phyloP scores from a whole-genome alignment of 208 protist genomes.

The Trypanosoma platydactyli region DNA sequence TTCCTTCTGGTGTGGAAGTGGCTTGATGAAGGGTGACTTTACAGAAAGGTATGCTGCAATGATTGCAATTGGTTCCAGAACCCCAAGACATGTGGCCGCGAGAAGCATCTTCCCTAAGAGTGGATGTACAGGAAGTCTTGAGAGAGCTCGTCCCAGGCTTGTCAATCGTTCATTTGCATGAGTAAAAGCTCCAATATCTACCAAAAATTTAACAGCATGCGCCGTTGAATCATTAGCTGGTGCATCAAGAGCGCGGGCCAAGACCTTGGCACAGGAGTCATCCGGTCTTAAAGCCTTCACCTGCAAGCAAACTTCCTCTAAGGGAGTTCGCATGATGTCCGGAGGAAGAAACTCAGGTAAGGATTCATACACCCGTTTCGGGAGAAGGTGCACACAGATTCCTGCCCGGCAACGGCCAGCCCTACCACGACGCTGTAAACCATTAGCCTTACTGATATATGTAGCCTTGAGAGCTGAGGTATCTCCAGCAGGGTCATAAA shows the following conservation, averaged over 20 bases:
- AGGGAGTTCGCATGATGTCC: slow-evolving; percentile 90
- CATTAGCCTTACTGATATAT: slow-evolving; percentile 82
- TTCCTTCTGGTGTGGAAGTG: slow-evolving; percentile 52
- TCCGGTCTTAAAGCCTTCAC: slow-evolving; percentile 80
- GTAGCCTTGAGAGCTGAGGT: slow-evolving; percentile 72
- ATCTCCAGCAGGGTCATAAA: slow-evolving; percentile 81
- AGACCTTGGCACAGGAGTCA: slow-evolving; percentile 74
- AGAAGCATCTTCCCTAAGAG: slow-evolving; percentile 92
- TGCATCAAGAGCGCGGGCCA: slow-evolving; percentile 73
- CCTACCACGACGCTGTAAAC: slow-evolving; percentile 88
- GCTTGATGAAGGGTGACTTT: slow-evolving; percentile 82
- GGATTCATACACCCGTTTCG: slow-evolving; percentile 54
- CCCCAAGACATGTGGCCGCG: slow-evolving; percentile 80
- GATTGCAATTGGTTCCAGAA: slow-evolving; percentile 83
- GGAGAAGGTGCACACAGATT: slow-evolving; percentile 83
- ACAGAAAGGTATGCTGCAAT: slow-evolving; percentile 84
- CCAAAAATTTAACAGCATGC: slow-evolving; percentile 80
- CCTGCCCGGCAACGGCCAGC: slow-evolving; percentile 90
- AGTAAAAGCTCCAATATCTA: slow-evolving; percentile 83
- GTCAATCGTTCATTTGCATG: slow-evolving; percentile 69
- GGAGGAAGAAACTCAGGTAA: slow-evolving; percentile 92
- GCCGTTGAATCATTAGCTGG: slow-evolving; percentile 58
- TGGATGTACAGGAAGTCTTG: slow-evolving; percentile 84
- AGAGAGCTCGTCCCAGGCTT: slow-evolving; percentile 77
- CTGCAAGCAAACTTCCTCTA: slow-evolving; percentile 89